Conservation (phyloP, 306 rosid species). For the Hippophae gyantsensis region DNA sequence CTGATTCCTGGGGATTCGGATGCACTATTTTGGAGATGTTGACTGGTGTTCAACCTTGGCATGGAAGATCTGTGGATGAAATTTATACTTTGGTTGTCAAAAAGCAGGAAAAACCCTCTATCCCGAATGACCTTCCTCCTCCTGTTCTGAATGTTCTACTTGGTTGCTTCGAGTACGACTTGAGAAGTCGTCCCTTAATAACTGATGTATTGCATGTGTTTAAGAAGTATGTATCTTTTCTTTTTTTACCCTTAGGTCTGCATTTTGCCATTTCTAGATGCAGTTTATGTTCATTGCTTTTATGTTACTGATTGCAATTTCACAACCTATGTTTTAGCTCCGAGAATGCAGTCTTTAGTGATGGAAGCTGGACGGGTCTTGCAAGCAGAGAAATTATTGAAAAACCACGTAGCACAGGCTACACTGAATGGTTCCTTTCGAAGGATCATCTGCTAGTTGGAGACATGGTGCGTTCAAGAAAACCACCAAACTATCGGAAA, state of each 20-base stretch:
- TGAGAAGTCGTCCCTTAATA: constrained; percentile 75
- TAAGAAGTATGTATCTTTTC: constrained; percentile 43
- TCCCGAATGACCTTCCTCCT: constrained; percentile 83
- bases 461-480: constrained; percentile 78
- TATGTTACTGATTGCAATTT: constrained; percentile 12
- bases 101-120: constrained; percentile 65
- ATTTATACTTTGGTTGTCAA: constrained; percentile 48
- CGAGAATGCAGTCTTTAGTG: constrained; percentile 41
- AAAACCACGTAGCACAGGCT: constrained; percentile 42
- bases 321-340: constrained; percentile 37
- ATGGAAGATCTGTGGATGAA: constrained; percentile 52
- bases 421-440: constrained; percentile 65
- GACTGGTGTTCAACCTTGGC: constrained; percentile 83
- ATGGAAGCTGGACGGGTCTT: constrained; percentile 49
- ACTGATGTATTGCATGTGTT: constrained; percentile 53
- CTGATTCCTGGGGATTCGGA: constrained; percentile 94
- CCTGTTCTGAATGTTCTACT: constrained; percentile 54
- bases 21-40: constrained; percentile 84
- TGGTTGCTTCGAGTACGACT: constrained; percentile 91
- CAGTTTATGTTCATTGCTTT: not conserved
- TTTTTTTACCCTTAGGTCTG: not conserved
- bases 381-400: constrained; percentile 35
- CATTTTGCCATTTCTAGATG: too few species aligned
- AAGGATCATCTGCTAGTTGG: constrained; percentile 82
- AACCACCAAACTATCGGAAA: constrained; percentile 53